Conservation (phyloP, 2,329 filamentous ascomycete species). For the Colletotrichum theobromicola region DNA sequence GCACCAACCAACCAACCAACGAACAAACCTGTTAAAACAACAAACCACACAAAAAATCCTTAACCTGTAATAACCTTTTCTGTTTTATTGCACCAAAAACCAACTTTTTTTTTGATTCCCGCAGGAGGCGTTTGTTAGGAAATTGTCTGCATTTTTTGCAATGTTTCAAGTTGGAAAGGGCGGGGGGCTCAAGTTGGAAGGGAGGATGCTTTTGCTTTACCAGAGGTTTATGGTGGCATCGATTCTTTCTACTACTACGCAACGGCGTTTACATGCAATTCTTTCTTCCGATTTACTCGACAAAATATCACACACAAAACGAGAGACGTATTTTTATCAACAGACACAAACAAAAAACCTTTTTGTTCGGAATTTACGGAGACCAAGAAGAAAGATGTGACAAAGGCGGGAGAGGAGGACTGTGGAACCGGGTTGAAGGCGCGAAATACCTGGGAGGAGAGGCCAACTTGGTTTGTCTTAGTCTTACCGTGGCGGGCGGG, state of each 20-base stretch:
- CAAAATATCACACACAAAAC: conserved; percentile 3
- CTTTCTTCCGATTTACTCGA: conserved; percentile 3
- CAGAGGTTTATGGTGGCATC: background rate
- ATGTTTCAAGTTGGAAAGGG: background rate
- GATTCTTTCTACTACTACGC: background rate
- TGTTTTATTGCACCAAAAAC: conserved; percentile 4
- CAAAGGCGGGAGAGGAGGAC: background rate
- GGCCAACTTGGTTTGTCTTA: background rate
- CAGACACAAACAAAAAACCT: background rate
- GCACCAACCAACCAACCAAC: background rate
- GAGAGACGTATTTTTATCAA: background rate
- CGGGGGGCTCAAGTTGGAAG: background rate
- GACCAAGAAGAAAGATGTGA: background rate
- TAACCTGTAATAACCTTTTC: conserved; percentile 15
- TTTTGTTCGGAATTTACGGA: background rate
- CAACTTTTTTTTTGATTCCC: background rate
- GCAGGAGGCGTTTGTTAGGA: background rate
- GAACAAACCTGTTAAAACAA: background rate
- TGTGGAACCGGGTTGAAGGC: background rate
- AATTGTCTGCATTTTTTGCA: conserved; percentile 1
- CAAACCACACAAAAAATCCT: background rate
- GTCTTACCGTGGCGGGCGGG: background rate
- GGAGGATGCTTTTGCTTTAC: conserved; percentile 3
- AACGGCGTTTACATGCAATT: conserved; percentile 9
- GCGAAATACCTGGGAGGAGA: background rate